Percentiles rank a stretch among this genome's conserved stretches.
Evolutionary conservation across 2,329 filamentous ascomycete species (phyloP).

Genomic region (Cercospora berteroae): DNA sequence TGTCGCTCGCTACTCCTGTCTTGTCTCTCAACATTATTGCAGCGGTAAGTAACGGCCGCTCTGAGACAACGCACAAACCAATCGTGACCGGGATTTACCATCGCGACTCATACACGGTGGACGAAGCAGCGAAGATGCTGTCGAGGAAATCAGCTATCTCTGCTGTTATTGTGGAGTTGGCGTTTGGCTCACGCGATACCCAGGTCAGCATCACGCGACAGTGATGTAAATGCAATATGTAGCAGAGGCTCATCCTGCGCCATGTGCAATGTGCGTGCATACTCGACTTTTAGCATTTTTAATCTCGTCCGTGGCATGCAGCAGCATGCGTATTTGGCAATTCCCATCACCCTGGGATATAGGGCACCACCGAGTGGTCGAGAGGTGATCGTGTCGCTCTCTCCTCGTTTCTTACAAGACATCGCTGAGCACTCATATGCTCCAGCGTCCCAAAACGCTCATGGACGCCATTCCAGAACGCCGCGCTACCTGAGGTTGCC

Average conservation of each 20-base stretch:
- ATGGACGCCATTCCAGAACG: not conserved
- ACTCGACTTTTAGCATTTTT: not conserved
- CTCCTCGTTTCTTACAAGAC: not conserved
- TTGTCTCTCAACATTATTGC: not conserved
- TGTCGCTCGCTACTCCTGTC: not conserved
- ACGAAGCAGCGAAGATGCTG: not conserved
- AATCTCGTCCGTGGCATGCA: not conserved
- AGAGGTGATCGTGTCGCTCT: not conserved
- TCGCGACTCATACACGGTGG: not conserved
- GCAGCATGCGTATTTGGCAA: not conserved
- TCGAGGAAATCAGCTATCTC: not conserved
- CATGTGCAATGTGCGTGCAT: not conserved
- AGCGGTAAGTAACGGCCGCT: not conserved
- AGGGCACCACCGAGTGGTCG: not conserved
- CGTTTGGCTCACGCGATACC: not conserved
- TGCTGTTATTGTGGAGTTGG: not conserved
- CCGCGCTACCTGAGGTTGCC: constrained; percentile 2
- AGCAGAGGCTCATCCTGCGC: not conserved
- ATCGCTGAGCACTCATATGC: not conserved
- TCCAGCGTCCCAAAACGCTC: not conserved
- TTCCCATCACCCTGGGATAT: not conserved
- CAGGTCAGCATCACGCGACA: not conserved
- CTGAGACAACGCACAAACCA: not conserved
- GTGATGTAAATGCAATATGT: not conserved
- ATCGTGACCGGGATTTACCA: not conserved